Base-by-base conservation (phyloP, 129 eudicot genomes). In the Sambucus nigra region DNA sequence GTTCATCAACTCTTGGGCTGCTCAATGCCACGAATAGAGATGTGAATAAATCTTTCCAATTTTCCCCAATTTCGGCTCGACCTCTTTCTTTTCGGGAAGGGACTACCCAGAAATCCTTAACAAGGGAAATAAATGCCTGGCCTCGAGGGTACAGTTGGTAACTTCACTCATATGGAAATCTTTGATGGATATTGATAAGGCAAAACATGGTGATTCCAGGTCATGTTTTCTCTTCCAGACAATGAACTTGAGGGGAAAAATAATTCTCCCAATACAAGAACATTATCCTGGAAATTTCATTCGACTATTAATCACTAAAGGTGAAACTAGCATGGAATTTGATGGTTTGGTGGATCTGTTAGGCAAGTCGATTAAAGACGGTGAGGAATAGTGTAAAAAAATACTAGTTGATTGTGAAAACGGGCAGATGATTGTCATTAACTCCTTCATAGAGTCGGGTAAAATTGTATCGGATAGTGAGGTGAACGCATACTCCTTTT, bases 1-100 rank as follows among this genome's bases (percentile, higher is more conserved):
- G 5, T 63, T 70, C 17, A 3, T 70, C 17, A 63, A 49, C 25
- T 32, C 44, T 2, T 70, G 76, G 76, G 70, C 70, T 17, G 32
- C 1, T 4, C 22, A 20, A 47, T 21, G 39, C 14, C 33, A 8
- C 2, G 42, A 15, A 4, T 0, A 12, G 3, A 21, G 40, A 38
- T 4, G 20, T 9, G 0, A 4, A 7, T 10, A 15, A 19, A 38
- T 38, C 38, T 20, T 18, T 3, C 75, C 35, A 25, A 53, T 22
- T 25, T 55, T n/a, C n/a, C n/a, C n/a, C n/a, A n/a, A n/a, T n/a
- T n/a, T 52, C 32, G 39, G 53, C 21, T 53, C 72, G 0, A 39
- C 59, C 10, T 38, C 18, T 0, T 46, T 57, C 22, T 72, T 72
- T 13, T 68, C 77, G 0, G n/a, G 22, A 3, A 33, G 39, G 38